Evolutionary conservation across 805 yeast genomes (phyloP).

Genomic region (Sugiyamaella mastotermitis): DNA sequence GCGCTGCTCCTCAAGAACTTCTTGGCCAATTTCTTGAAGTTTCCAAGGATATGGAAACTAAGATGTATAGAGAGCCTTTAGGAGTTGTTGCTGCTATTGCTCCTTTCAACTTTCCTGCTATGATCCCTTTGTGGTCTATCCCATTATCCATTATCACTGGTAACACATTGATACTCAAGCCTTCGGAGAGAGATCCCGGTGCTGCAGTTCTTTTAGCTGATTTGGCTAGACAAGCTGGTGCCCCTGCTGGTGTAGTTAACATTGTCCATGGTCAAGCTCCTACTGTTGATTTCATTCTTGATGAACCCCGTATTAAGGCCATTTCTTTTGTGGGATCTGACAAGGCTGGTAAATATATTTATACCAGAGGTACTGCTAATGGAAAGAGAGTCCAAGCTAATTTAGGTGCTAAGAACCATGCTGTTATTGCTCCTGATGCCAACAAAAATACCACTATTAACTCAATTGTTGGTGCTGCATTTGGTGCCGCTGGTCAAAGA

Average conservation of each 20-base stretch:
- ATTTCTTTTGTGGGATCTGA: conserved; percentile 77
- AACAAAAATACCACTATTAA: conserved; percentile 56
- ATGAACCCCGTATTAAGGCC: conserved; percentile 71
- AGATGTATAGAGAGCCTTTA: conserved; percentile 62
- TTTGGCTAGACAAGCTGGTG: conserved; percentile 66
- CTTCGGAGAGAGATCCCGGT: conserved; percentile 75
- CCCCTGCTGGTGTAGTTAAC: conserved; percentile 67
- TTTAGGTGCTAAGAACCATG: conserved; percentile 75
- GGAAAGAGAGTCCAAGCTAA: conserved; percentile 76
- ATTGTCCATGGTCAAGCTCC: conserved; percentile 69
- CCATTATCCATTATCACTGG: conserved; percentile 65
- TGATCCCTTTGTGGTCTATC: conserved; percentile 69
- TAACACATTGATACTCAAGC: conserved; percentile 65
- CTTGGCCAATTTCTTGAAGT: conserved; percentile 62
- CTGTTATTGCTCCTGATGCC: conserved; percentile 68
- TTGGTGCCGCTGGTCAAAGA: conserved; percentile 82
- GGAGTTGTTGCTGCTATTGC: conserved; percentile 75
- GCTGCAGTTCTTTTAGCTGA: conserved; percentile 71
- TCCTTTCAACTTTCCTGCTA: conserved; percentile 81
- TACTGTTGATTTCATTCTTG: conserved; percentile 63
- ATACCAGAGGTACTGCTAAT: conserved; percentile 55
- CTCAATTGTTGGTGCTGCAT: conserved; percentile 68
- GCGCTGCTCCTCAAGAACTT: conserved; percentile 54
- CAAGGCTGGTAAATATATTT: conserved; percentile 70
- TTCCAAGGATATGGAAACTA: conserved; percentile 68